A percentile compares a stretch with the other conserved stretches of the same genome.
Evolutionary conservation across 1,284 basidiomycete genomes (phyloP).

Genomic region (Hypsizygus ulmarius): DNA sequence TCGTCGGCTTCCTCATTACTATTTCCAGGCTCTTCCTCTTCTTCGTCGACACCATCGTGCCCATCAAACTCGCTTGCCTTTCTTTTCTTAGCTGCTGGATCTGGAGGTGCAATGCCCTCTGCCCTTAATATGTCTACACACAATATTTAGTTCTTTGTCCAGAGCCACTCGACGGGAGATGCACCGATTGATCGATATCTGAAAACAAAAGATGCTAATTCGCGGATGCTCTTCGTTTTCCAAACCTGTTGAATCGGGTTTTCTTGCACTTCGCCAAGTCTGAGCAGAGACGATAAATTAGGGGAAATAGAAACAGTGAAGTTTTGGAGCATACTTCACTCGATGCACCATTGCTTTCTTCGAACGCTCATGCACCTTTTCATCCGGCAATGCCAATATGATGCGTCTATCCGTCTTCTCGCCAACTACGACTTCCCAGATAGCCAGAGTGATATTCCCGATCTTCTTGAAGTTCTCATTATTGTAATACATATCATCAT

Average conservation of each 20-base stretch:
- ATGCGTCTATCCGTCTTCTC: not conserved
- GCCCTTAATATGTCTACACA: constrained; percentile 11
- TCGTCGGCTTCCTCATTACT: not conserved
- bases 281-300: constrained; percentile 4
- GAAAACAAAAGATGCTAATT: constrained; percentile 5
- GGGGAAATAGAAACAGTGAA: not conserved
- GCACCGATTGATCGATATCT: constrained; percentile 16
- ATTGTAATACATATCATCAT: constrained; percentile 15
- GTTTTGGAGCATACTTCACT: constrained; percentile 5
- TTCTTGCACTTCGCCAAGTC: not conserved
- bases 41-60: constrained; percentile 4
- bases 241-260: not conserved
- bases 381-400: not conserved
- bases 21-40: not conserved
- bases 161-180: not conserved
- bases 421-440: not conserved
- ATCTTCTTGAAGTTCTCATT: not conserved
- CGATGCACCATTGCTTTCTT: constrained; percentile 15
- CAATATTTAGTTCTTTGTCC: constrained; percentile 1
- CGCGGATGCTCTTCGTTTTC: not conserved
- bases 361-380: constrained; percentile 12
- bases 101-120: constrained; percentile 7
- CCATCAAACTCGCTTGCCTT: not conserved
- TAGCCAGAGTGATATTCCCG: not conserved
- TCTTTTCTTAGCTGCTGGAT: not conserved